A percentile compares a stretch with the other conserved stretches of the same genome.
Evolutionary conservation across 2,329 filamentous ascomycete genomes (phyloP).

Genomic region (Colletotrichum sp.): DNA sequence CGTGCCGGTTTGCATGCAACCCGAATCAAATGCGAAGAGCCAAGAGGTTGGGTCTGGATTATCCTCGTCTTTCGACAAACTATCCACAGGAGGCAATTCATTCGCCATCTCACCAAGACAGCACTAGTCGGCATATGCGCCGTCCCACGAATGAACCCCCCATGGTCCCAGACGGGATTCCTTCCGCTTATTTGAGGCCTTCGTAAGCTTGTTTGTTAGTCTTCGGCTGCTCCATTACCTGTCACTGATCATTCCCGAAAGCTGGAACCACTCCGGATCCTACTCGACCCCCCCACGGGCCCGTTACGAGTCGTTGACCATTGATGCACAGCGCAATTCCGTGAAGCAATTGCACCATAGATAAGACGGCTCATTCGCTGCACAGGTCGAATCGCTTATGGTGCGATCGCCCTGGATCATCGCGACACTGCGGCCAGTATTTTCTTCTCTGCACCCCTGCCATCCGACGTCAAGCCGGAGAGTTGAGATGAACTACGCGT

Average conservation of each 20-base stretch:
- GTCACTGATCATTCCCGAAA: neutral
- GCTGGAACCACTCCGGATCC: slow-evolving; percentile 1
- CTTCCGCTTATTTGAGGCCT: neutral
- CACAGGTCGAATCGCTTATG: neutral
- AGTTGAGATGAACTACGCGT: neutral
- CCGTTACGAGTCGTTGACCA: neutral
- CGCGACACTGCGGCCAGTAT: neutral
- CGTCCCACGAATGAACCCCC: neutral
- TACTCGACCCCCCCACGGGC: neutral
- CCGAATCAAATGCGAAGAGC: neutral
- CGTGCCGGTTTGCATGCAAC: neutral
- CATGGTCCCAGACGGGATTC: neutral
- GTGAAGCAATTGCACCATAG: slow-evolving; percentile 21
- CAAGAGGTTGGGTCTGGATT: neutral
- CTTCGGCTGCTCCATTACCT: neutral
- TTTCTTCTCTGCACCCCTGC: neutral
- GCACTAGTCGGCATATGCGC: neutral
- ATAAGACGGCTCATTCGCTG: slow-evolving; percentile 11
- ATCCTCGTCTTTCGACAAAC: neutral
- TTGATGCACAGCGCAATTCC: slow-evolving; percentile 7
- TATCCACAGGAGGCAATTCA: neutral
- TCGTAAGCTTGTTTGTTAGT: neutral
- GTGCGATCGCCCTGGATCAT: slow-evolving; percentile 8
- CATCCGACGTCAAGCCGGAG: neutral
- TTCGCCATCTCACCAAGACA: neutral